phyloP scores from a whole-genome alignment of 2,329 filamentous ascomycete species.

The Trichoderma simmonsii region DNA sequence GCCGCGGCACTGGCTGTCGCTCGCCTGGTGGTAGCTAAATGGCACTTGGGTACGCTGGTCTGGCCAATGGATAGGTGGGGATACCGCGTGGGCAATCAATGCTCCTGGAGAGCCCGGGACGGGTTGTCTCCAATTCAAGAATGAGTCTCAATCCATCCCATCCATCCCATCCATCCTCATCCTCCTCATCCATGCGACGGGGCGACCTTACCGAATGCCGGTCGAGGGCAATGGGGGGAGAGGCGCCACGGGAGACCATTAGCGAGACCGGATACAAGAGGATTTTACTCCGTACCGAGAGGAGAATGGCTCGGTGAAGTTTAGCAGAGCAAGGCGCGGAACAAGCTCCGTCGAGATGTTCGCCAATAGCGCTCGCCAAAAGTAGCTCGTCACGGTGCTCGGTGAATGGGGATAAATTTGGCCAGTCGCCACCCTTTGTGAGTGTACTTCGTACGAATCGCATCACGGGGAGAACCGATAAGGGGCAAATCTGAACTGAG shows the following conservation, averaged over 20 bases:
- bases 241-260: not conserved
- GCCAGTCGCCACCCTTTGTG: not conserved
- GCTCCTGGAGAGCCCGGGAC: not conserved
- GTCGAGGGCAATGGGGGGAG: not conserved
- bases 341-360: not conserved
- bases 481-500: not conserved
- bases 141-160: not conserved
- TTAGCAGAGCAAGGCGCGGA: not conserved
- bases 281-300: not conserved
- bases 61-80: constrained; percentile 6
- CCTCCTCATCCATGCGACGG: constrained; percentile 1
- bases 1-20: constrained; percentile 2
- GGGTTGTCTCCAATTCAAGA: not conserved
- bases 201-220: constrained; percentile 4
- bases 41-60: not conserved
- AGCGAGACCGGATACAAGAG: not conserved
- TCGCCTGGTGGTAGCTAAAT: constrained; percentile 13
- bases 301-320: not conserved
- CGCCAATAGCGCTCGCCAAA: not conserved
- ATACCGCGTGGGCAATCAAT: not conserved
- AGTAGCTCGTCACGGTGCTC: not conserved
- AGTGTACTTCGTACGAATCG: not conserved
- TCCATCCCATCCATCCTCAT: not conserved
- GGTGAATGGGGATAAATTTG: not conserved
- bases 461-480: not conserved